Percentiles rank a stretch among this genome's conserved stretches.
Evolutionary conservation across 495 filamentous ascomycete species (phyloP).

Genomic region (Xylaria castorea): DNA sequence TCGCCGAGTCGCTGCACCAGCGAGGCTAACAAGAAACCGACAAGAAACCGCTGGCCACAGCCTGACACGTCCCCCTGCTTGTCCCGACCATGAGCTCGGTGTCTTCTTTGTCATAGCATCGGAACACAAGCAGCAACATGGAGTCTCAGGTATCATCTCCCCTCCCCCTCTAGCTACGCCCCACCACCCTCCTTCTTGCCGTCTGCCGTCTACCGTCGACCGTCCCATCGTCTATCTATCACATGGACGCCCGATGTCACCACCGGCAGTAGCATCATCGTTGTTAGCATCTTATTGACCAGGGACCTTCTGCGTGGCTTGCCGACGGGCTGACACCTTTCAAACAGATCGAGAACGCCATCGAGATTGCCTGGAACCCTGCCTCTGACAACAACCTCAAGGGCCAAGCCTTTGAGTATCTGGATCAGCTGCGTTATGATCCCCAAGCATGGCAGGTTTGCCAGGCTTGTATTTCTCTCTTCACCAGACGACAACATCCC

Average conservation of each 20-base stretch:
- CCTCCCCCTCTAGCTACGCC: not conserved
- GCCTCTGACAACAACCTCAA: slow-evolving; percentile 75
- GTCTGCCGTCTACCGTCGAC: slow-evolving; percentile 3
- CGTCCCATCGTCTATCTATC: not conserved
- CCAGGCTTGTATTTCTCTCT: slow-evolving; percentile 84
- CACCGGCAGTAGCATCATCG: not conserved
- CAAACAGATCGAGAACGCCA: slow-evolving; percentile 83
- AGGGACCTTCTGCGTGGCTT: not conserved
- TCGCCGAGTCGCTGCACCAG: slow-evolving; percentile 7
- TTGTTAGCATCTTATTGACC: not conserved
- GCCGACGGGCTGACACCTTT: not conserved
- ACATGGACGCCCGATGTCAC: slow-evolving; percentile 8
- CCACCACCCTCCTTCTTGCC: slow-evolving; percentile 10
- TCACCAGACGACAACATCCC: slow-evolving; percentile 77
- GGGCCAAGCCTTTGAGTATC: slow-evolving; percentile 83
- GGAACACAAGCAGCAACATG: slow-evolving; percentile 37
- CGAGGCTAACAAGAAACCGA: not conserved
- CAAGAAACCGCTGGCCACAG: slow-evolving; percentile 6
- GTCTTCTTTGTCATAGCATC: slow-evolving; percentile 27
- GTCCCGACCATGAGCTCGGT: slow-evolving; percentile 30
- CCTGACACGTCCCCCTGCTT: slow-evolving; percentile 8
- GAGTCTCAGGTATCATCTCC: slow-evolving; percentile 43
- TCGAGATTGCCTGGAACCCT: slow-evolving; percentile 87
- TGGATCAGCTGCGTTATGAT: slow-evolving; percentile 80
- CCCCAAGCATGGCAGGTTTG: slow-evolving; percentile 86